phyloP scores from a whole-genome alignment of 495 filamentous ascomycete genomes.

The Saxophila tyrrhenica region DNA sequence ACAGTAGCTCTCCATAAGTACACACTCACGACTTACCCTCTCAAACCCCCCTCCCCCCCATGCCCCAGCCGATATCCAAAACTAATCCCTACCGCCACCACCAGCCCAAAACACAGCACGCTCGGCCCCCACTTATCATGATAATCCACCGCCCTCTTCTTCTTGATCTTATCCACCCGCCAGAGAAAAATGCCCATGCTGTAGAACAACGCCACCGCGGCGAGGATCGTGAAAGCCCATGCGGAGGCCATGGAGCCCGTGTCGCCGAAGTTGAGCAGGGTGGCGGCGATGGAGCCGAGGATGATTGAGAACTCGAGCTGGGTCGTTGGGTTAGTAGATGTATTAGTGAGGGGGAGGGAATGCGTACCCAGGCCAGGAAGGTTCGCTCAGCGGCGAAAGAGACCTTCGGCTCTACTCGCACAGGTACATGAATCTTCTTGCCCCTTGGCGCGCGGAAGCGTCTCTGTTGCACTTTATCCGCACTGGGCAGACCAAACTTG shows the following conservation, averaged over 20 bases:
- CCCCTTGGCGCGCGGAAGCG: conserved; percentile 80
- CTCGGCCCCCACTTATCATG: conserved; percentile 83
- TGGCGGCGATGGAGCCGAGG: conserved; percentile 80
- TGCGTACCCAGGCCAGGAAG: conserved; percentile 76
- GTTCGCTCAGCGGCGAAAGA: conserved; percentile 94
- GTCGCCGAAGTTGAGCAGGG: conserved; percentile 79
- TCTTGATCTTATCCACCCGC: conserved; percentile 71
- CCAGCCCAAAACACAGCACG: conserved; percentile 60
- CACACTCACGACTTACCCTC: conserved; percentile 13
- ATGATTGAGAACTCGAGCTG: conserved; percentile 86
- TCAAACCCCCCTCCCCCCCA: conserved; percentile 28
- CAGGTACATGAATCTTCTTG: conserved; percentile 87
- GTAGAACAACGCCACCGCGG: conserved; percentile 63
- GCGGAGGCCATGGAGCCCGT: conserved; percentile 43
- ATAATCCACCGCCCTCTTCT: conserved; percentile 70
- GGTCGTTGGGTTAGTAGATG: conserved; percentile 10
- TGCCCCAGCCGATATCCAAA: conserved; percentile 50
- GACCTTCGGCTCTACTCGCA: conserved; percentile 94
- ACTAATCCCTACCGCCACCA: conserved; percentile 63
- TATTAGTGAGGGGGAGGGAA: neutral
- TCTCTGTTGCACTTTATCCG: conserved; percentile 42
- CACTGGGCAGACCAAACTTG: conserved; percentile 33
- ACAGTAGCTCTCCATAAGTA: no score
- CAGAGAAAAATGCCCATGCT: conserved; percentile 74
- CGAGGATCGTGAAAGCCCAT: conserved; percentile 74